Evolutionary conservation across 116 monocot species (phyloP), one percentile per base, ranked within the genome.

Genomic region (Dioscorea cayenensis): DNA sequence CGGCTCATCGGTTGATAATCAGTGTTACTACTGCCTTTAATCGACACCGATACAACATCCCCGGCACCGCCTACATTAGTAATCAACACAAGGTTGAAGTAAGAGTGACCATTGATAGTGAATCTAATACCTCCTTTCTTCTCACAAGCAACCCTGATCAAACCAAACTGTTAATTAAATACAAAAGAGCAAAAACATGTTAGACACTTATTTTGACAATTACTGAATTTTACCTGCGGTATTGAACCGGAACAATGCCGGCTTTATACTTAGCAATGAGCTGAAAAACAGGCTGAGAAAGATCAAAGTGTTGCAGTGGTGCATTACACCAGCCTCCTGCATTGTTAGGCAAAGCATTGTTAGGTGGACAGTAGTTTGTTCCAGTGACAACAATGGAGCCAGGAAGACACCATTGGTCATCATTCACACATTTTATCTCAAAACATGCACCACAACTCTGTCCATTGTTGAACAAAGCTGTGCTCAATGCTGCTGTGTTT

Each of bases 81-180:
- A 81, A 92, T 79, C 12, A 92, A 84, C 14, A 89, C 84, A 28
- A 92, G 82, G 77, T 89, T 89, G 89, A 92, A 92, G 81, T 86
- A 92, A 71, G 84, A 51, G 78, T 92, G 89, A 13, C 92, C 89
- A 28, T 84, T 92, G 69, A 89, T 79, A 28, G 89, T 84, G 86
- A 92, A 92, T 73, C 89, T 20, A 50, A 84, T 81, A 12, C 86
- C 92, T 5, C 92, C 92, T 27, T 49, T 62, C 72, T 73, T 92
- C n/a, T 37, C 22, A 61, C 92, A 86, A 28, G 84, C 11, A 10
- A 89, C 89, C 80, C 92, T 92, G 83, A 67, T 48, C 4, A 62
- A 62, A 62, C 23, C 4, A 23, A 62, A 62, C n/a, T 32, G 32
- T 32, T 32, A 3, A 2, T 32, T 32, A 32, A 32, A 32, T 32